Base-by-base conservation (phyloP, 2,329 filamentous ascomycete genomes). In the Geoglossum cookeanum region DNA sequence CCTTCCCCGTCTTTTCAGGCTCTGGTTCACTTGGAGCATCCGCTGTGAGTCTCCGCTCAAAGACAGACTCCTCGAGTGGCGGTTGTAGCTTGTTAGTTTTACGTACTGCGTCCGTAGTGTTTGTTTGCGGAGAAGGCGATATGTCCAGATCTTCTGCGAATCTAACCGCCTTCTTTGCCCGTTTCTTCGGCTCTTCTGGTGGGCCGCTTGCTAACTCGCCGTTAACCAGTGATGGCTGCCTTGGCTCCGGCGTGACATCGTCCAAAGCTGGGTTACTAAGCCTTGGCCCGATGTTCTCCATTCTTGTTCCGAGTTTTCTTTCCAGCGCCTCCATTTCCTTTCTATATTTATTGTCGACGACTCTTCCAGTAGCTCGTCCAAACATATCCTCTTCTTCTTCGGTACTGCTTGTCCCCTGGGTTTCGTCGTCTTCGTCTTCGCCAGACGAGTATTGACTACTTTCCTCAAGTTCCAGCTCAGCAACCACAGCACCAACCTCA, bases 401-500 rank as follows among this genome's bases (percentile, higher is more conserved):
- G 1, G 74, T 73, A n/a, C 78, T 71, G 3, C 75, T 74, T 0
- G 74, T 72, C 0, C 77, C 76, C 5, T 32, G 32, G 1, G 74
- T 75, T 0, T 76, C 74, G 6, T 77, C 75, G 2, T 78, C 72
- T 1, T 73, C 71, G 44, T 78, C 75, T 17, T 79, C 70, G 53
- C 70, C 69, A 37, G 71, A 63, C 3, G 72, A 73, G 8, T 73
- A 63, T 2, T 76, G 72, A 59, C 72, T 75, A 32, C 67, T 73
- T 17, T 74, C 74, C 59, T 90, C 87, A 1, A 97, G 69, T 58
- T 94, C 80, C 51, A 98, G 78, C 70, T 97, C 89, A 15, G 92
- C 92, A 15, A 98, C 92, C 2, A 98, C 86, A 42, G 87, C 81
- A 3, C 89, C 88, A 58, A 98, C 83, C 68, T 97, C 91, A 49